Evolutionary conservation across 1,284 basidiomycete species (phyloP).

Genomic region (Moesziomyces sp.): DNA sequence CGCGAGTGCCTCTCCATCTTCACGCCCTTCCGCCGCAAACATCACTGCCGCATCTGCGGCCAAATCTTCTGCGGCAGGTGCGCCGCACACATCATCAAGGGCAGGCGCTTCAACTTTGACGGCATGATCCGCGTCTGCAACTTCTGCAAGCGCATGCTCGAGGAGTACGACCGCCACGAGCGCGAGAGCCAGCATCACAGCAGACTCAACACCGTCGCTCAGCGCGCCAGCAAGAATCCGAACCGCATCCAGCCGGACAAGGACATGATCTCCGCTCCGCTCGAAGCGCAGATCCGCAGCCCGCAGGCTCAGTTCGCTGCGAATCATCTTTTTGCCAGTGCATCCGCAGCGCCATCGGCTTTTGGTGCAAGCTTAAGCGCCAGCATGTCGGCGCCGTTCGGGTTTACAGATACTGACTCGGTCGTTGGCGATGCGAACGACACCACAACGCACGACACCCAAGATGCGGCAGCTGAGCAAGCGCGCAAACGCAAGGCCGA

Average conservation of each 20-base stretch:
- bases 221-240: slow-evolving; percentile 40
- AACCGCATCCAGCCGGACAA: slow-evolving; percentile 43
- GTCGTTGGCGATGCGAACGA: slow-evolving; percentile 9
- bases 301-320: slow-evolving; percentile 63
- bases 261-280: slow-evolving; percentile 67
- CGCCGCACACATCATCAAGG: slow-evolving; percentile 96
- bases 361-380: slow-evolving; percentile 21
- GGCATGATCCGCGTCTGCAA: slow-evolving; percentile 94
- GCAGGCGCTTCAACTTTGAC: slow-evolving; percentile 89
- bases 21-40: slow-evolving; percentile 62
- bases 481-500: slow-evolving; percentile 24
- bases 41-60: slow-evolving; percentile 67
- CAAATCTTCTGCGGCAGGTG: slow-evolving; percentile 71
- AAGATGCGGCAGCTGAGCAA: neutral
- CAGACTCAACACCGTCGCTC: slow-evolving; percentile 20
- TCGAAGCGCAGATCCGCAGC: slow-evolving; percentile 63
- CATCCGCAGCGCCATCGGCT: slow-evolving; percentile 24
- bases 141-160: slow-evolving; percentile 88
- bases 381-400: slow-evolving; percentile 19
- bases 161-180: slow-evolving; percentile 72
- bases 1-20: slow-evolving; percentile 64
- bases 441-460: neutral
- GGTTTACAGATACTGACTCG: slow-evolving; percentile 15
- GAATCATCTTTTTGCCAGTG: slow-evolving; percentile 57
- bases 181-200: slow-evolving; percentile 26